Base-by-base conservation (phyloP, 1,139 yeast genomes). In the Magnusiomyces sp. region DNA sequence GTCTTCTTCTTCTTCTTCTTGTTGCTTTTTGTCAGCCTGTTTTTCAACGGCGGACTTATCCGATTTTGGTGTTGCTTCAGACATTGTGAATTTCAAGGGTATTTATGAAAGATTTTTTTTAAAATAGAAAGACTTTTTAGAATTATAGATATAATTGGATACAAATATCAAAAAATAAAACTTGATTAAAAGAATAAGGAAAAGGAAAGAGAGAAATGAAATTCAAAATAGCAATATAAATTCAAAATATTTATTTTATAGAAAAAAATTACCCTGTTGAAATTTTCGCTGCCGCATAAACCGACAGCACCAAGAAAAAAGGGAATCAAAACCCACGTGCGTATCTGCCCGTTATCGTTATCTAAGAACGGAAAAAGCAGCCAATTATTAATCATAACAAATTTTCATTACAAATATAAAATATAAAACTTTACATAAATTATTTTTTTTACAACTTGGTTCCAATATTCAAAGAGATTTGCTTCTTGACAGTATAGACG, bases 401-500 rank as follows among this genome's bases (percentile, higher is more conserved):
- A n/a, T n/a, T n/a, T n/a, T n/a, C n/a, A n/a, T n/a, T n/a, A n/a
- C n/a, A n/a, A n/a, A n/a, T n/a, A n/a, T n/a, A n/a, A n/a, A n/a
- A n/a, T n/a, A n/a, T n/a, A n/a, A n/a, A n/a, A n/a, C n/a, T n/a
- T n/a, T n/a, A n/a, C n/a, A n/a, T n/a, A n/a, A n/a, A n/a, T n/a
- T n/a, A n/a, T n/a, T n/a, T n/a, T n/a, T n/a, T n/a, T n/a, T 56
- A 59, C 48, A 59, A 49, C 46, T 53, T 51, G 47, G 47, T 56
- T 44, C 62, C 64, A 43, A 62, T 46, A 56, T 62, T 62, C 48
- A 85, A 78, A 59, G 83, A 90, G 49, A 86, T 77, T 20, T 95
- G 83, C 72, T 88, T 88, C 53, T 82, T 80, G 64, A 83, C 87
- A 37, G 94, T 80, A 70, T 87, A 88, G 57, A 80, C 76, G 51